Evolutionary conservation across 306 rosid species (phyloP).

Genomic region (Dryas alaskensis): DNA sequence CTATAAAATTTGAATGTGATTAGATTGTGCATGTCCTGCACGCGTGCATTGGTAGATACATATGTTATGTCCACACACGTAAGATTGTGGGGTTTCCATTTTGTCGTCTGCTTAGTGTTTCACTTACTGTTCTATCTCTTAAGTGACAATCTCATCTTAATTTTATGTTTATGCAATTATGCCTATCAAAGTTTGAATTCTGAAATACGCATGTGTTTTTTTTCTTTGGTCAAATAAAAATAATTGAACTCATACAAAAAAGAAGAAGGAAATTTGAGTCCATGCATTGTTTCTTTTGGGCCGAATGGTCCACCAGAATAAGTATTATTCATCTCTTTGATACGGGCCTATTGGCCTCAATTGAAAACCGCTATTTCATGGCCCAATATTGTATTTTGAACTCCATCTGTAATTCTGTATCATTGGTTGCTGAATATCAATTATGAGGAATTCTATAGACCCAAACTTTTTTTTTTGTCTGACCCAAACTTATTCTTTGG

Average conservation of each 20-base stretch:
- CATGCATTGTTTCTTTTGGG: too few species aligned
- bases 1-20: not conserved
- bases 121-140: not conserved
- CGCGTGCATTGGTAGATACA: not conserved
- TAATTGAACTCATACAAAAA: too few species aligned
- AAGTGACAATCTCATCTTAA: not conserved
- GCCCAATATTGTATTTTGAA: not conserved
- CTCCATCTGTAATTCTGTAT: too few species aligned
- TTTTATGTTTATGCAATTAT: not conserved
- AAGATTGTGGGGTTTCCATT: not conserved
- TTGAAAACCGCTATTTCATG: not conserved
- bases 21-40: not conserved
- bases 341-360: not conserved
- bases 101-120: conserved; percentile 6
- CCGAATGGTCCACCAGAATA: not conserved
- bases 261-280: too few species aligned
- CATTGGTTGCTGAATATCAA: too few species aligned
- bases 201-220: too few species aligned
- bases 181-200: not conserved
- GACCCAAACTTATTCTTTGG: too few species aligned
- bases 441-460: not conserved
- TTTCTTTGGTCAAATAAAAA: too few species aligned
- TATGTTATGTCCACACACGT: not conserved
- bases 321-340: not conserved
- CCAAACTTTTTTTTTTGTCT: too few species aligned